Percentiles rank a stretch among this genome's conserved stretches.
These are phyloP conservation scores for Penicillium sp. DNA, from an alignment of 2,329 filamentous ascomycete species.

Conservation along the genomic window DNA sequence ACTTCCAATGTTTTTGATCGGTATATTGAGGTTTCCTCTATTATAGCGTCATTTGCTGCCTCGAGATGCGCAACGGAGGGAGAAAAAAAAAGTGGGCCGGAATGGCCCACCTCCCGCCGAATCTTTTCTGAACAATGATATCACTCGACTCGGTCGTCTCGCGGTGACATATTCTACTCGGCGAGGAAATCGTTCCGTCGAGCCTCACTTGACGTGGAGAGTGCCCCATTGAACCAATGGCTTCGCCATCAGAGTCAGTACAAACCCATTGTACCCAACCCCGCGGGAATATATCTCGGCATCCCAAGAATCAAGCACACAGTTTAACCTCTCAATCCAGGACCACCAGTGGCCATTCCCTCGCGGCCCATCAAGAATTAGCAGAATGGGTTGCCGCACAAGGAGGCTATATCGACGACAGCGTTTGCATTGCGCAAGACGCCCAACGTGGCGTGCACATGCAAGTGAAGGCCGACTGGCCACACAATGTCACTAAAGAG, in stretches of 20 bases:
- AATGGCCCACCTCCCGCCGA: constrained; percentile 20
- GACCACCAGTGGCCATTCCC: constrained; percentile 11
- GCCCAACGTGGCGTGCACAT: constrained; percentile 36
- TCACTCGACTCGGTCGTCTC: constrained; percentile 4
- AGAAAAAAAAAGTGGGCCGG: constrained; percentile 23
- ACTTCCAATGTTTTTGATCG: too few relatives aligned
- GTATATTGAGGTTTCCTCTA: too few relatives aligned
- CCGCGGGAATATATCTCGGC: too few relatives aligned
- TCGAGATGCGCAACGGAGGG: neutral
- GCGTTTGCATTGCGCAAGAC: constrained; percentile 35
- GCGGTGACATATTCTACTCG: too few relatives aligned
- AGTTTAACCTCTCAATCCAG: constrained; percentile 14
- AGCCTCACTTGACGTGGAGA: neutral
- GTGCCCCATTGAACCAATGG: constrained; percentile 5
- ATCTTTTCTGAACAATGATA: constrained; percentile 21
- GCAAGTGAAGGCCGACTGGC: constrained; percentile 31
- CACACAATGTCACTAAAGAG: constrained; percentile 24
- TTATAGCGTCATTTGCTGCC: neutral
- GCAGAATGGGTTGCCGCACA: constrained; percentile 34
- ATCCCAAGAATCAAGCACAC: constrained; percentile 1
- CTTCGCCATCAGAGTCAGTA: constrained; percentile 34
- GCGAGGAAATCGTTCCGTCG: too few relatives aligned
- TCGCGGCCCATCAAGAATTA: constrained; percentile 30
- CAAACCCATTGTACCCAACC: too few relatives aligned
- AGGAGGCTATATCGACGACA: constrained; percentile 34